Evolutionary conservation across 2,329 filamentous ascomycete genomes (phyloP).

Genomic region (Colletotrichum eremochloae): DNA sequence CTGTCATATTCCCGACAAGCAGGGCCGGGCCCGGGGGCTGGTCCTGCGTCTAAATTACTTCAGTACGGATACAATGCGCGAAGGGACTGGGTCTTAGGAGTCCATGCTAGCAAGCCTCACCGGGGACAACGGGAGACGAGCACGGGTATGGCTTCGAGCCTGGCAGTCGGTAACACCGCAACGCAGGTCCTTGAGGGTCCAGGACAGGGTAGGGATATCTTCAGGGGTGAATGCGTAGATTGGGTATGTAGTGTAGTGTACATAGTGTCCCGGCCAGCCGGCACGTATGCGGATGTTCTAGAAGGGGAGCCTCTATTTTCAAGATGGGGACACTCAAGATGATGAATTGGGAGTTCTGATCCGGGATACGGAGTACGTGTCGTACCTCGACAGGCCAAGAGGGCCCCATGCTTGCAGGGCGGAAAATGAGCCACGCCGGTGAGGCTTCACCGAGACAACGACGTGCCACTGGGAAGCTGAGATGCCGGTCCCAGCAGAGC

Average conservation of each 20-base stretch:
- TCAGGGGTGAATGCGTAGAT: not conserved
- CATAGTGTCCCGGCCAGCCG: conserved; percentile 26
- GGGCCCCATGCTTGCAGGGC: conserved; percentile 26
- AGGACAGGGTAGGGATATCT: not conserved
- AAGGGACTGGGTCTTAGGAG: not conserved
- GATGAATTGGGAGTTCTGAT: conserved; percentile 15
- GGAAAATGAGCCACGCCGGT: conserved; percentile 23
- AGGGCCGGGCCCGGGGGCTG: conserved; percentile 28
- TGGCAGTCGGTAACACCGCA: conserved; percentile 33
- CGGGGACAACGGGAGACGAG: conserved; percentile 19
- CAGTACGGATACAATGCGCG: not conserved
- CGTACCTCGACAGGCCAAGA: conserved; percentile 8
- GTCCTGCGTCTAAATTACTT: not conserved
- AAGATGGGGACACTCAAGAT: conserved; percentile 29
- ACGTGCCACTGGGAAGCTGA: not conserved
- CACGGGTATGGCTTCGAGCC: conserved; percentile 24
- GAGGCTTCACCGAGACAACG: conserved; percentile 38
- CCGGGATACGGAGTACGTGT: not conserved
- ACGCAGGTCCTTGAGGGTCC: conserved; percentile 16
- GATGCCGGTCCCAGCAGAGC: not conserved
- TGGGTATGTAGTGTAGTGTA: not conserved
- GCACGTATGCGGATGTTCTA: conserved; percentile 31
- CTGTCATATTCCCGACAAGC: conserved; percentile 37
- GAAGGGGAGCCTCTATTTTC: conserved; percentile 30
- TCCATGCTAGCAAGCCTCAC: conserved; percentile 32